phyloP scores from a whole-genome alignment of 306 rosid genomes.

The Inga laurina region DNA sequence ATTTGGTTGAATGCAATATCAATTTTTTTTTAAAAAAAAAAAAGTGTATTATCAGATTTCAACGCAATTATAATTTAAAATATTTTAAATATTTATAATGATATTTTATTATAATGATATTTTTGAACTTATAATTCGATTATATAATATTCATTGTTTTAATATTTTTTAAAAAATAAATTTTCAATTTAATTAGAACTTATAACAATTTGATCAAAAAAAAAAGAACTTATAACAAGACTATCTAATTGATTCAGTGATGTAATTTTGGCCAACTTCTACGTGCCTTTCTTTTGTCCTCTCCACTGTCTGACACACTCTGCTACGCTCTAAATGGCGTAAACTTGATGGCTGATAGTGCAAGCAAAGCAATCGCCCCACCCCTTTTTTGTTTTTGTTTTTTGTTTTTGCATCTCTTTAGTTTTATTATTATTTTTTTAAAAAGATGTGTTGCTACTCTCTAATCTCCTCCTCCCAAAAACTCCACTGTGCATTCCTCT shows the following conservation, averaged over 20 bases:
- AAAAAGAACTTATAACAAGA: not conserved
- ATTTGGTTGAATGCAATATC: not conserved
- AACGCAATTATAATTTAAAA: not conserved
- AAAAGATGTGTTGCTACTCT: not conserved
- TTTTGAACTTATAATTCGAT: no score
- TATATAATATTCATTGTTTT: no score
- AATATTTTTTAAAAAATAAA: no score
- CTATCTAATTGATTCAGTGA: not conserved
- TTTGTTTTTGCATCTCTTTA: not conserved
- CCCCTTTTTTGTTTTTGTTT: conserved; percentile 1
- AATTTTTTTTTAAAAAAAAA: not conserved
- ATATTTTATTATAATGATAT: not conserved
- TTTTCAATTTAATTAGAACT: not conserved
- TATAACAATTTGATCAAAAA: no score
- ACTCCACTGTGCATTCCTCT: conserved; percentile 34
- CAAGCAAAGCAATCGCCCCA: conserved; percentile 72
- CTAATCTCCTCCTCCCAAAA: conserved; percentile 30
- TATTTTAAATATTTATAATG: not conserved
- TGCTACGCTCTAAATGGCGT: conserved; percentile 57
- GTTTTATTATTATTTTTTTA: not conserved
- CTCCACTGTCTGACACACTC: conserved; percentile 66
- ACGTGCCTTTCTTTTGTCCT: conserved; percentile 37
- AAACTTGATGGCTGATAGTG: conserved; percentile 73
- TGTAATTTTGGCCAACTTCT: not conserved
- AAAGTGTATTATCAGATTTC: not conserved